Base-by-base conservation (phyloP, 2,329 filamentous ascomycete genomes). In the Talaromyces piceae region DNA sequence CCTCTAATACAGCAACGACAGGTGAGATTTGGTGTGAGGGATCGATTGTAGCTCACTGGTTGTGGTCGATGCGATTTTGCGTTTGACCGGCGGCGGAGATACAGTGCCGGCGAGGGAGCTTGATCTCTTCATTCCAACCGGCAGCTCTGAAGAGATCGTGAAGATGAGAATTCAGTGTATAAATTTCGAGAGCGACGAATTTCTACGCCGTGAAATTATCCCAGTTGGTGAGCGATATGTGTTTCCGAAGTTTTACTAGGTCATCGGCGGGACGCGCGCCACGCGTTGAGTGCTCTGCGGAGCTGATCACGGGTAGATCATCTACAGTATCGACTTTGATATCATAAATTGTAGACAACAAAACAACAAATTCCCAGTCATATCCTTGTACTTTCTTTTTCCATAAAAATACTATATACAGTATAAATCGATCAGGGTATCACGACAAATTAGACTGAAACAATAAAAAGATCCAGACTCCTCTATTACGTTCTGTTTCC, bases 71-170 rank as follows among this genome's bases (percentile, higher is more conserved):
- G 75, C 72, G 47, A 78, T 70, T 60, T 77, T 79, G 33, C 79
- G 71, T 63, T 79, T 82, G 12, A 76, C 59, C 20, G 77, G 73
- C 46, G 80, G 80, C 41, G 81, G 81, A 50, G 80, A 83, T 41
- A 83, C 73, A 47, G 72, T 47, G 30, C 51, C 63, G 70, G 57
- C 56, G 49, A 58, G 37, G 64, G 60, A 49, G 16, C 59, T 63
- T 16, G 66, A 50, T 51, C 72, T 59, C 52, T 74, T 74, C 18
- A 57, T 56, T 56, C 51, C 50, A 11, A 26, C 43, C 25, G 27
- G 25, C 25, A 5, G 13, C 7, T 9, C 16, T 18, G 13, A 28
- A n/a, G 7, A 25, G 41, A 45, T 8, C 20, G 4, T 20, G 44
- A 20, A 30, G 8, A 28, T 31, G 11, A 18, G 8, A 22, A 26